Base-by-base conservation (phyloP, 139 green algal species). In the Diplosphaera chodatii region DNA sequence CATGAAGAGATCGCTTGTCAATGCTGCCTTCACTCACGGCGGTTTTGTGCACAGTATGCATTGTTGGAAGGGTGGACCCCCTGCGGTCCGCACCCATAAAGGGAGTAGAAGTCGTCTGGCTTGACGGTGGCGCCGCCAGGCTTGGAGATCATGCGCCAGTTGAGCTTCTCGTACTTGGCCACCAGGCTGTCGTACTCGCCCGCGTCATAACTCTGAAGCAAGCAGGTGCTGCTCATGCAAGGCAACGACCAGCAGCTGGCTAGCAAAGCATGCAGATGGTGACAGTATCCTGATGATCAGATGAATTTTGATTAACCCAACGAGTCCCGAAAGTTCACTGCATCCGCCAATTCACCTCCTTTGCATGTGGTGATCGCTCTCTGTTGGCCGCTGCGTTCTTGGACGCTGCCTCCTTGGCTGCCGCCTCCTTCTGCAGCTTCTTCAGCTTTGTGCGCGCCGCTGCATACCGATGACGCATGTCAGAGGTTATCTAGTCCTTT, bases 81-180 rank as follows among this genome's bases (percentile, higher is more conserved):
- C n/a, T n/a, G 18, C 32, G 16, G 6, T 15, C 40, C 68, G 41
- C 30, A 82, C 71, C 78, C 84, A 34, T 96, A 95, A 30, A 97
- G 80, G 10, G 67, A 74, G 79, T 93, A 94, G 65, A 87, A 95
- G 2, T 90, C 87, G 63, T 92, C 86, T 2, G 90, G 90, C 81
- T 93, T 94, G 40, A 94, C 90, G 18, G 83, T 91, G 3, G 92
- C 92, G 28, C 92, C 92, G 29, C 92, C 92, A 8, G 92, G 91
- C 82, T 95, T 93, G 68, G 80, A 83, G 34, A 94, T 87, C 81
- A 96, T 94, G 74, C 91, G 83, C 90, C 92, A 97, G 73, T 91
- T 93, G 3, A 97, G 86, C 77, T 89, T 87, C 67, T 93, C 84
- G 74, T 92, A 95, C 66, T 85, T 87, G 4, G 71, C 72, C 6